phyloP scores from a whole-genome alignment of 1,284 basidiomycete genomes.

The Rhodotorula sp. region DNA sequence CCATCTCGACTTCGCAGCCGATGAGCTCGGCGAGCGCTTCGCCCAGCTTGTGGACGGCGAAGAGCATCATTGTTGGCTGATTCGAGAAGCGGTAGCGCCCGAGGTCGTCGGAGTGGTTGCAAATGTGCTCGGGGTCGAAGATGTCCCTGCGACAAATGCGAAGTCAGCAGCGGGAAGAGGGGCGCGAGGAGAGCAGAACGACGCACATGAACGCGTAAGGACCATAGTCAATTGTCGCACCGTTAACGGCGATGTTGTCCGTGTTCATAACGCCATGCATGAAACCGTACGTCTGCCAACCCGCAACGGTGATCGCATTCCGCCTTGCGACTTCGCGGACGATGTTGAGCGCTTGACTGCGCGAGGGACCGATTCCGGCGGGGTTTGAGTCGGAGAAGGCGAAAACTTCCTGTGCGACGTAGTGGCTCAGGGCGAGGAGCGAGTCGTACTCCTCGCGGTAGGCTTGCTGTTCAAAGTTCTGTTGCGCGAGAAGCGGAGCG shows the following conservation, averaged over 20 bases:
- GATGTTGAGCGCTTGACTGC: slow-evolving; percentile 54
- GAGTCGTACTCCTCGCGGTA: slow-evolving; percentile 72
- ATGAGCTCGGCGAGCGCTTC: slow-evolving; percentile 73
- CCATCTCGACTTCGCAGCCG: slow-evolving; percentile 64
- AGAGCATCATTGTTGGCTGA: slow-evolving; percentile 58
- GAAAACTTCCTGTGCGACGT: slow-evolving; percentile 65
- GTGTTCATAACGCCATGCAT: slow-evolving; percentile 35
- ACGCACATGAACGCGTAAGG: slow-evolving; percentile 82
- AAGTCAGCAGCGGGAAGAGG: slow-evolving; percentile 45
- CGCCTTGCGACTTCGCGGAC: slow-evolving; percentile 72
- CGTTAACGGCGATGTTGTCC: slow-evolving; percentile 63
- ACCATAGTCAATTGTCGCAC: slow-evolving; percentile 91
- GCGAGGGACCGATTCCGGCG: background rate
- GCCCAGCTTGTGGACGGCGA: slow-evolving; percentile 71
- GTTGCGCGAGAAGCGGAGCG: background rate
- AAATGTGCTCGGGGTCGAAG: slow-evolving; percentile 72
- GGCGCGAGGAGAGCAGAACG: background rate
- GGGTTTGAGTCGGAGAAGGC: slow-evolving; percentile 32
- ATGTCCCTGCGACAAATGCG: slow-evolving; percentile 39
- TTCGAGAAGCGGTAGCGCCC: slow-evolving; percentile 79
- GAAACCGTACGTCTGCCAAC: slow-evolving; percentile 67
- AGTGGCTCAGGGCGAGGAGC: slow-evolving; percentile 58
- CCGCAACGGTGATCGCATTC: slow-evolving; percentile 86
- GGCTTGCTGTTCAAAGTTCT: slow-evolving; percentile 42
- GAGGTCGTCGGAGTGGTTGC: slow-evolving; percentile 84